Conservation (phyloP, 2,329 filamentous ascomycete genomes). For the Metarhizium guizhouense region DNA sequence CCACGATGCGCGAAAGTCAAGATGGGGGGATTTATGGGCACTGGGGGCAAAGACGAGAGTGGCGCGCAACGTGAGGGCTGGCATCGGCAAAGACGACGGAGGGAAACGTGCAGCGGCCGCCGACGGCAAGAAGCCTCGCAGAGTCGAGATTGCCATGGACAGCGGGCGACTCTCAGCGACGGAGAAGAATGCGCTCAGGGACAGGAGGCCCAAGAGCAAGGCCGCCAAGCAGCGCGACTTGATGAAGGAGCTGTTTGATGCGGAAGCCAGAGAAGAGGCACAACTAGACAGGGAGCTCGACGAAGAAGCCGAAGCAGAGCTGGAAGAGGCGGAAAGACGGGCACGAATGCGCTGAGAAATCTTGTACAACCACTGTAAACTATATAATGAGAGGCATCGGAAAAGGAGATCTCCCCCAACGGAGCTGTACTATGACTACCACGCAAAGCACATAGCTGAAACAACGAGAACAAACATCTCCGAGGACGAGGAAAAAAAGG, state of each 20-base stretch:
- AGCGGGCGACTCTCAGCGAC: slow-evolving; percentile 27
- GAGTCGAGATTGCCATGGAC: slow-evolving; percentile 26
- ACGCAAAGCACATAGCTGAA: background rate
- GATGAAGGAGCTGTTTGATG: slow-evolving; percentile 29
- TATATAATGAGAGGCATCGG: background rate
- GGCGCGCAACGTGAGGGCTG: slow-evolving; percentile 50
- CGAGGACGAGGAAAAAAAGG: background rate
- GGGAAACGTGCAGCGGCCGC: slow-evolving; percentile 33
- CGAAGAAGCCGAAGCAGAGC: slow-evolving; percentile 19
- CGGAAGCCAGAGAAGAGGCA: slow-evolving; percentile 22
- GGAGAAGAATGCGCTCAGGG: slow-evolving; percentile 26
- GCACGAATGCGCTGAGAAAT: slow-evolving; percentile 1
- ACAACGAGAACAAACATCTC: background rate
- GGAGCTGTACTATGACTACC: background rate
- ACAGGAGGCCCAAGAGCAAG: slow-evolving; percentile 33
- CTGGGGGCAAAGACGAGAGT: slow-evolving; percentile 84
- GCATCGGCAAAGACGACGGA: slow-evolving; percentile 38
- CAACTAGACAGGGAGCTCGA: slow-evolving; percentile 23
- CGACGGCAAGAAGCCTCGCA: slow-evolving; percentile 25
- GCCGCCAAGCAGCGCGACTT: slow-evolving; percentile 28
- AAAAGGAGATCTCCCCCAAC: background rate
- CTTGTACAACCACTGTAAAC: background rate
- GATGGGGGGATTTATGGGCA: slow-evolving; percentile 94
- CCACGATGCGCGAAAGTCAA: slow-evolving; percentile 81
- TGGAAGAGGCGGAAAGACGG: slow-evolving; percentile 4